Base-by-base conservation (phyloP, 2,329 filamentous ascomycete species). In the Fusarium oxysporum region DNA sequence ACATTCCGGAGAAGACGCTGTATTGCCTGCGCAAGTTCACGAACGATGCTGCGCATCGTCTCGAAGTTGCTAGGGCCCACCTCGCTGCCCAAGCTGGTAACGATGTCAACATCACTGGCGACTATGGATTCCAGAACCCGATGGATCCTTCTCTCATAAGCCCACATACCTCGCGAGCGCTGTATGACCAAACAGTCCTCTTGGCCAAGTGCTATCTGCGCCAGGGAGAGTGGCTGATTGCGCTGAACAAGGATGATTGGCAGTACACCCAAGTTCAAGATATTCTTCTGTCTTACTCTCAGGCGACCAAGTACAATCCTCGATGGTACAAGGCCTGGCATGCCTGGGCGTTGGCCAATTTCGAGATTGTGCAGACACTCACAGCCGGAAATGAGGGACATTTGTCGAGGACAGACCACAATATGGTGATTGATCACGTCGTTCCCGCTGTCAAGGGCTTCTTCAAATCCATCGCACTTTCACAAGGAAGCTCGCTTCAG, bases 271-370 rank as follows among this genome's bases (percentile, higher is more conserved):
- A 93, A 73, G 93, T 97, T 8, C 90, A 93, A 57, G 96, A 98
- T 59, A 95, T 99, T 65, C 86, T 99, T 30, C 89, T 90, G n/a
- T 95, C 96, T 4, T 99, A 98, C 81, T 91, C 92, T 23, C 92
- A 95, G 66, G 97, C 97, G 3, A 99, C 96, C 4, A 92, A 94
- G 66, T 98, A 97, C 83, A 97, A 99, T 80, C 92, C 94, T 38
- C 91, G 92, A 69, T 99, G 96, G 90, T 99, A 99, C 85, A 99
- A 99, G 83, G 96, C 97, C 12, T 99, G 96, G 96, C 96, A 99
- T 82, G 93, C 96, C 0, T 99, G 96, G 96, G 97, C 96, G 16
- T 84, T 99, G 71, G 96, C 96, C 60, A 99, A 99, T 82, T 99
- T 99, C 78, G 96, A 99, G 83, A 96, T 99, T 64, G 95, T 98